phyloP scores from a whole-genome alignment of 306 rosid species.

The Leucaena leucocephala region DNA sequence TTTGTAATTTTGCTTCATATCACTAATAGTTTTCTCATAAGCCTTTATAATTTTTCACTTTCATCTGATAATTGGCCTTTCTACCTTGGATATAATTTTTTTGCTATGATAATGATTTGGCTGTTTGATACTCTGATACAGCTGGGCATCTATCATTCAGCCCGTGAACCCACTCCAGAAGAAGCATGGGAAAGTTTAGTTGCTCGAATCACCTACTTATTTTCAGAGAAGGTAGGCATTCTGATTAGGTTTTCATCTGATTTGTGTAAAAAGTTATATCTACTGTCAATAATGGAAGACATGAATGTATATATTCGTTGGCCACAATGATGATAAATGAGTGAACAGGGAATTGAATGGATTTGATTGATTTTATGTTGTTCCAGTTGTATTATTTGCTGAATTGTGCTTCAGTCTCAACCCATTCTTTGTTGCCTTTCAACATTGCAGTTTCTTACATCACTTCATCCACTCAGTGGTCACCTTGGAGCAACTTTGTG shows the following conservation, averaged over 20 bases:
- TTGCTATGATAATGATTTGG: constrained; percentile 19
- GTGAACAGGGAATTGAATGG: constrained; percentile 1
- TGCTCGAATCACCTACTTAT: constrained; percentile 51
- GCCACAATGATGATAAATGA: constrained; percentile 22
- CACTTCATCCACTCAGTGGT: constrained; percentile 80
- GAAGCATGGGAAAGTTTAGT: constrained; percentile 67
- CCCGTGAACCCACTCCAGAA: constrained; percentile 50
- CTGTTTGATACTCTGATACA: constrained; percentile 48
- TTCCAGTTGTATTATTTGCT: constrained; percentile 1
- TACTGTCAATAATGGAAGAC: constrained; percentile 29
- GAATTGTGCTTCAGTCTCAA: constrained; percentile 30
- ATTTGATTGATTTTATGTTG: constrained; percentile 2
- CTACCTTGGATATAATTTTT: constrained; percentile 12
- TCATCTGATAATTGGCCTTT: constrained; percentile 3
- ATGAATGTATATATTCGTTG: constrained; percentile 1
- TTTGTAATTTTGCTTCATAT: not conserved
- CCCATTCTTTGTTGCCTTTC: constrained; percentile 36
- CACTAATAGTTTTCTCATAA: constrained; percentile 3
- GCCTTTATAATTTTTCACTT: not conserved
- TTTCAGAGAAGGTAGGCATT: constrained; percentile 78
- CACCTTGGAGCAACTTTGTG: constrained; percentile 74
- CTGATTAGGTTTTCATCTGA: constrained; percentile 13
- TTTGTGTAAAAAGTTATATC: not conserved
- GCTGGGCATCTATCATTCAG: constrained; percentile 62
- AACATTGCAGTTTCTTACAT: constrained; percentile 66